These are phyloP conservation scores for Ogataea angusta DNA, from an alignment of 805 yeast genomes.

Conservation along the genomic window DNA sequence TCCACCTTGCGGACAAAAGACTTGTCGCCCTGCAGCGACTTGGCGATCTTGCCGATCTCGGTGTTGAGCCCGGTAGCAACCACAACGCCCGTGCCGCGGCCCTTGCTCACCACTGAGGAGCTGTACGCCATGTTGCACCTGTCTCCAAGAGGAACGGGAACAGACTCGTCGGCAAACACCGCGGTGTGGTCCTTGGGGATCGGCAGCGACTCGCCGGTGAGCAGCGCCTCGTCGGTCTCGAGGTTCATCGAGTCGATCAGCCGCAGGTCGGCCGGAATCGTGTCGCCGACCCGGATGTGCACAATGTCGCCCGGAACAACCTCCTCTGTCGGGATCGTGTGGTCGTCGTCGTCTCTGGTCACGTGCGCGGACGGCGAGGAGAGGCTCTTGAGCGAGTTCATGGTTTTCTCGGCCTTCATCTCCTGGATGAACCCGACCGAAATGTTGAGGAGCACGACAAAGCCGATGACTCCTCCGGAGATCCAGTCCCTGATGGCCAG, in stretches of 20 bases:
- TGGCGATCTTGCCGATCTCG: not conserved
- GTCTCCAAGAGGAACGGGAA: not conserved
- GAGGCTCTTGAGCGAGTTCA: constrained; percentile 45
- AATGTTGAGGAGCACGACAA: not conserved
- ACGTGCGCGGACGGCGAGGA: constrained; percentile 33
- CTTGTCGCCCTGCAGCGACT: not conserved
- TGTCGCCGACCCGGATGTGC: constrained; percentile 36
- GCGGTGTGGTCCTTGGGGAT: not conserved
- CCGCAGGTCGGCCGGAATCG: constrained; percentile 47
- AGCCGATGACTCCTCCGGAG: not conserved
- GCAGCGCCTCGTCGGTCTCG: constrained; percentile 43
- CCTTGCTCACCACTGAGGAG: constrained; percentile 16
- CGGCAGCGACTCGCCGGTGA: constrained; percentile 50
- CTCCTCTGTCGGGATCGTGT: constrained; percentile 34
- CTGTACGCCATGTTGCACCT: constrained; percentile 39
- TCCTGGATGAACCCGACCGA: constrained; percentile 34
- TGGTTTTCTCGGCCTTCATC: constrained; percentile 43
- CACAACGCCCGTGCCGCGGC: not conserved
- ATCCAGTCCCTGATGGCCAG: not conserved
- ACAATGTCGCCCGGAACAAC: constrained; percentile 44
- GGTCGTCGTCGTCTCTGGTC: constrained; percentile 34
- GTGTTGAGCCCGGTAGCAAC: not conserved
- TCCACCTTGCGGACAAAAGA: not conserved
- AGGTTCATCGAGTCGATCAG: constrained; percentile 38
- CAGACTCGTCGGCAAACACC: constrained; percentile 28